phyloP scores from a whole-genome alignment of 2,329 filamentous ascomycete species.

The Aureobasidium sp. region DNA sequence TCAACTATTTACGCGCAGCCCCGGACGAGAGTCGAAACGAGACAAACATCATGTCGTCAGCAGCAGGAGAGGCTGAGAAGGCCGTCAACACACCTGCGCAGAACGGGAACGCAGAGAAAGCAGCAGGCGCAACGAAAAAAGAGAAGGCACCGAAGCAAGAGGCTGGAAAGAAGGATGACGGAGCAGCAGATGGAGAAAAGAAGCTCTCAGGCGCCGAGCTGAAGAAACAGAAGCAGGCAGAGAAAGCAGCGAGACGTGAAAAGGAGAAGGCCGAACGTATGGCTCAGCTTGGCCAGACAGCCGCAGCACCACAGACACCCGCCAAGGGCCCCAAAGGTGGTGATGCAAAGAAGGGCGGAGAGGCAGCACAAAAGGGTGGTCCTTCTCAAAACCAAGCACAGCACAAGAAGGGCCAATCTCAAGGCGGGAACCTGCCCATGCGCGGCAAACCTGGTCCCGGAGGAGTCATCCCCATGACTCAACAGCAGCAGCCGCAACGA shows the following conservation, averaged over 20 bases:
- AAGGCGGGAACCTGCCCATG: slow-evolving; percentile 30
- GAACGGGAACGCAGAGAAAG: slow-evolving; percentile 39
- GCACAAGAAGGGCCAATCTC: slow-evolving; percentile 20
- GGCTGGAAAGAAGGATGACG: slow-evolving; percentile 13
- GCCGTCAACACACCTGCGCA: background rate
- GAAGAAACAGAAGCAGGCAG: slow-evolving; percentile 83
- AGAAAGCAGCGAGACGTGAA: slow-evolving; percentile 80
- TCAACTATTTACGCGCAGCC: background rate
- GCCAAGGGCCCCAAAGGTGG: slow-evolving; percentile 25
- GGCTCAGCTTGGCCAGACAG: slow-evolving; percentile 17
- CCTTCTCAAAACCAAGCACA: slow-evolving; percentile 27
- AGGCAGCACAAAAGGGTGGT: slow-evolving; percentile 22
- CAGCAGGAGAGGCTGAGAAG: background rate
- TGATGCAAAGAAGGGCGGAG: slow-evolving; percentile 26
- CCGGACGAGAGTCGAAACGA: background rate
- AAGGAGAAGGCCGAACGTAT: slow-evolving; percentile 27
- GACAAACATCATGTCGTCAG: background rate
- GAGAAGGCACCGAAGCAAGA: slow-evolving; percentile 14
- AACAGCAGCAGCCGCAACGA: slow-evolving; percentile 44
- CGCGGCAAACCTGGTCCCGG: slow-evolving; percentile 17
- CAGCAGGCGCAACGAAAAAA: slow-evolving; percentile 32
- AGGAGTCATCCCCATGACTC: slow-evolving; percentile 14
- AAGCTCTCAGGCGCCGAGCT: slow-evolving; percentile 70
- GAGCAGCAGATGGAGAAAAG: slow-evolving; percentile 18
- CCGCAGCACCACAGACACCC: slow-evolving; percentile 25